Evolutionary conservation across 768 basidiomycete species (phyloP), one percentile per base, ranked within the genome.

Genomic region (Sporobolomyces pararoseus): DNA sequence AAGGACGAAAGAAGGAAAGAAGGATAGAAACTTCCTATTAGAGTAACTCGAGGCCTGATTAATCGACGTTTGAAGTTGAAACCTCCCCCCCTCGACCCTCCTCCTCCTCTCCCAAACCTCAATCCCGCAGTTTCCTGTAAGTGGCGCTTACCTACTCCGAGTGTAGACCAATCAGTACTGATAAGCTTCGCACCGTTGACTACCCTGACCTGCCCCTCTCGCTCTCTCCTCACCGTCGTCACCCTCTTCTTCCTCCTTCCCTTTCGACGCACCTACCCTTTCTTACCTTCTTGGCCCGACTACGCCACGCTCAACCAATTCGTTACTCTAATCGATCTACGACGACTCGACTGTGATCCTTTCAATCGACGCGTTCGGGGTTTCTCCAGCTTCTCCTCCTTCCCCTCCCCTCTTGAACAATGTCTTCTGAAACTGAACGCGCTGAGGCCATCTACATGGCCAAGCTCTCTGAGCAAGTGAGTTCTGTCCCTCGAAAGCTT

Each of bases 401-500:
- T 46, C 19, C 49, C n/a, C 52, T 46, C 16, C 4, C 25, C 51
- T 25, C 39, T 19, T n/a, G n/a, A 47, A 63, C 42, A 14, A 74
- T 70, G 73, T 67, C 73, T 50, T 59, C 73, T 46, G 57, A 70
- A 17, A 49, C 64, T 52, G 73, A 74, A 63, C 66, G 69, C 55
- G 69, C 73, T 61, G 74, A 74, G 50, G 59, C 65, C 78, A 94
- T 98, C 83, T 98, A 97, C 86, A 93, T 96, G 83, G 94, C 95
- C 84, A 98, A 98, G 90, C 92, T 97, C 84, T 91, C 92, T 81
- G 93, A 97, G 85, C 69, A 71, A 66, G 73, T 71, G 12, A 25
- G 69, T 17, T 17, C n/a, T 35, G 21, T 29, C 37, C 27, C 63
- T n/a, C n/a, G n/a, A n/a, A n/a, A n/a, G n/a, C 39, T 49, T 51